These are phyloP conservation scores for Dichotomocladium elegans DNA, from an alignment of 371 early-diverging fungal species.

Conservation along the genomic window DNA sequence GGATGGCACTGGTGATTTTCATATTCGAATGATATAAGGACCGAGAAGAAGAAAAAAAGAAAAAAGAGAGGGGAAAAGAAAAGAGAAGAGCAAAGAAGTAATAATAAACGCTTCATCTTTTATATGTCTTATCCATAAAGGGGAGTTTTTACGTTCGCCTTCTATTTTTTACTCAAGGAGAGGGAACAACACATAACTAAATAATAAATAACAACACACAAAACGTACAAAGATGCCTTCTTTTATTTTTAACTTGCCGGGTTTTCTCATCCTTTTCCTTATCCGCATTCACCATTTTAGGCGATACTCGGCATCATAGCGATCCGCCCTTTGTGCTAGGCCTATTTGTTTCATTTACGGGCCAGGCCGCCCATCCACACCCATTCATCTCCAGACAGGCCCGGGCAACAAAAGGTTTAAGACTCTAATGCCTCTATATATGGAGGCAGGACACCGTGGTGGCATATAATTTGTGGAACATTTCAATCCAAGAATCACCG, in stretches of 20 bases:
- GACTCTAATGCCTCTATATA: too few species aligned
- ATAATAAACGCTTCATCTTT: background rate
- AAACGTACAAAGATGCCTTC: background rate
- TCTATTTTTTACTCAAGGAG: constrained; percentile 2
- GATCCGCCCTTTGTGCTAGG: too few species aligned
- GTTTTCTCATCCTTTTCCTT: background rate
- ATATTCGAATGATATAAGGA: constrained; percentile 16
- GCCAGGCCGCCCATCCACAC: too few species aligned
- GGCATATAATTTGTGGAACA: too few species aligned
- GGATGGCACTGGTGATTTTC: constrained; percentile 34
- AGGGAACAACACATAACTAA: background rate
- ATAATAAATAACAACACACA: too few species aligned
- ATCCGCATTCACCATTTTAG: too few species aligned
- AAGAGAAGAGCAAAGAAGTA: background rate
- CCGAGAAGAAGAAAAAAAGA: constrained; percentile 5
- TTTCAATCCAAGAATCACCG: too few species aligned
- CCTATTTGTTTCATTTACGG: too few species aligned
- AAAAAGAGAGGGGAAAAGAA: constrained; percentile 4
- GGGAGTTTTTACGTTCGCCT: constrained; percentile 2
- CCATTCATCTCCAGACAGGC: too few species aligned
- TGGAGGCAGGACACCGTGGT: too few species aligned
- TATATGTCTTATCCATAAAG: constrained; percentile 5
- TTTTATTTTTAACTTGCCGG: background rate
- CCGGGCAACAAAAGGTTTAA: too few species aligned
- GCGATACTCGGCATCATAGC: too few species aligned